These are phyloP conservation scores for Trichosanthes cucumerina DNA, from an alignment of 306 rosid genomes.

Conservation along the genomic window DNA sequence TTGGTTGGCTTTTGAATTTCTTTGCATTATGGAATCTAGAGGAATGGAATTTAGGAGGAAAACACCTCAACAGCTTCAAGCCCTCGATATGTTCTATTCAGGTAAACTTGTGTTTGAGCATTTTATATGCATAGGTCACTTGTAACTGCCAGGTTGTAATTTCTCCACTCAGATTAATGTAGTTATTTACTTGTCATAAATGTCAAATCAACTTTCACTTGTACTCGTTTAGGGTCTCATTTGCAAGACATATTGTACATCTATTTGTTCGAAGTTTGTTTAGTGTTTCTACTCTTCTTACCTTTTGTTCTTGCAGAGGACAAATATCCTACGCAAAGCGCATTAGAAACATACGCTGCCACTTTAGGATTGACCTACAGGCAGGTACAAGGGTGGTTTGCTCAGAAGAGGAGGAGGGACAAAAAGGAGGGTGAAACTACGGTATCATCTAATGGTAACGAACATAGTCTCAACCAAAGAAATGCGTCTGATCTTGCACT, in stretches of 20 bases:
- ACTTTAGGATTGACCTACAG: constrained; percentile 42
- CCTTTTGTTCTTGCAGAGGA: constrained; percentile 35
- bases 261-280: not conserved
- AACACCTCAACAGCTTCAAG: constrained; percentile 23
- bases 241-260: not conserved
- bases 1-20: not conserved
- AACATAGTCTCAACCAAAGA: constrained; percentile 16
- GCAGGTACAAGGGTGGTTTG: constrained; percentile 55
- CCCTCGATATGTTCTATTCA: constrained; percentile 29
- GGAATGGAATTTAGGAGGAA: constrained; percentile 25
- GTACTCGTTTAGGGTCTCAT: not conserved
- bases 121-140: not conserved
- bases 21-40: not conserved
- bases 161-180: not conserved
- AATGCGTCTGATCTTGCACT: not conserved
- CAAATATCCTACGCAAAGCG: constrained; percentile 29
- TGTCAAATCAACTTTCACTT: not conserved
- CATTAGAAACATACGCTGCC: constrained; percentile 33
- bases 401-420: constrained; percentile 48
- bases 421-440: constrained; percentile 26
- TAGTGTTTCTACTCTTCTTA: not conserved
- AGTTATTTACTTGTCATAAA: not conserved
- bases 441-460: not conserved
- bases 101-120: constrained; percentile 16
- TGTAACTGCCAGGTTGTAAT: not conserved